These are phyloP conservation scores for Panicum hallii DNA, from an alignment of 202 grass and related monocot genomes.

Conservation along the genomic window DNA sequence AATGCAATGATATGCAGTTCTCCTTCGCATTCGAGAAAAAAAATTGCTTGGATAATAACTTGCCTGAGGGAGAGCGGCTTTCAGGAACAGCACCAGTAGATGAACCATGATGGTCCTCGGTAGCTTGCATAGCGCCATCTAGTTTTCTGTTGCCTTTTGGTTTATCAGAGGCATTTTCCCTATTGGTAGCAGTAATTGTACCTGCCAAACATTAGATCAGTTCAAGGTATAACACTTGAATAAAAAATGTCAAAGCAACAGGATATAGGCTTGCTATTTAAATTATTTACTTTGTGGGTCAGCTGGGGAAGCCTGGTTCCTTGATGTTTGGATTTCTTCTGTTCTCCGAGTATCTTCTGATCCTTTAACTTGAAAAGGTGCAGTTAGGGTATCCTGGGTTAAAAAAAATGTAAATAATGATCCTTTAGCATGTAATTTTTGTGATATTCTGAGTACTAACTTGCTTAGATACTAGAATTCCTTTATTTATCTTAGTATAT, in stretches of 20 bases:
- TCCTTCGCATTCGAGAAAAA: too few species aligned
- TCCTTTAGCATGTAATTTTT: background rate
- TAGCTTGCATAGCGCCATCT: slow-evolving; percentile 25
- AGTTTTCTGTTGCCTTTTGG: slow-evolving; percentile 39
- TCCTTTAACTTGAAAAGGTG: slow-evolving; percentile 51
- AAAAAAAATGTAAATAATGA: slow-evolving; percentile 29
- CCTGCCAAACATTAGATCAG: slow-evolving; percentile 49
- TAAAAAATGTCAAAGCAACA: background rate
- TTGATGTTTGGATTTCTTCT: slow-evolving; percentile 45
- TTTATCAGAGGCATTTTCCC: slow-evolving; percentile 41
- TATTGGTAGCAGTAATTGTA: slow-evolving; percentile 44
- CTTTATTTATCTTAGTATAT: background rate
- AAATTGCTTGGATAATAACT: slow-evolving; percentile 31
- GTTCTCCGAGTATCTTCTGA: slow-evolving; percentile 37
- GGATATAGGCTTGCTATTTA: background rate
- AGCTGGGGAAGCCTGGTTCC: slow-evolving; percentile 42
- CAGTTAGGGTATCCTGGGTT: slow-evolving; percentile 42
- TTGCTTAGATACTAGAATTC: background rate
- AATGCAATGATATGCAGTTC: too few species aligned
- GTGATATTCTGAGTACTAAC: slow-evolving; percentile 26
- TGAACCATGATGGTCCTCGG: slow-evolving; percentile 44
- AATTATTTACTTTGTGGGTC: slow-evolving; percentile 45
- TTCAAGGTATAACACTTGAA: slow-evolving; percentile 3
- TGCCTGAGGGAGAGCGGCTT: slow-evolving; percentile 53
- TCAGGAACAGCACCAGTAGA: slow-evolving; percentile 51